Evolutionary conservation across 2,329 filamentous ascomycete genomes (phyloP).

Genomic region (Colletotrichum eleusines): DNA sequence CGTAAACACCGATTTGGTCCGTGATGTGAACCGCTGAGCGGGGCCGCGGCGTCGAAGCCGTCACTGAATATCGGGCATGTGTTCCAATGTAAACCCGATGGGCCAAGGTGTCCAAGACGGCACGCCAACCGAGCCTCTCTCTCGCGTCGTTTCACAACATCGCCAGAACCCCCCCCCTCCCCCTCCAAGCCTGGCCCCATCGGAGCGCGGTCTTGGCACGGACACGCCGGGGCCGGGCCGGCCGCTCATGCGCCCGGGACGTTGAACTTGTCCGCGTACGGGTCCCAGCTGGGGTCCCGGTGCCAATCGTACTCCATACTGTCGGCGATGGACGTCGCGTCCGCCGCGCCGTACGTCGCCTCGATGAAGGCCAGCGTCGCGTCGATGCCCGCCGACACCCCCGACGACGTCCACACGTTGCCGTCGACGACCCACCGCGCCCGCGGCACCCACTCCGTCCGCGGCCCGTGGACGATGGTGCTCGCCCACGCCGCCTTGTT

Average conservation of each 20-base stretch:
- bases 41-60: background rate
- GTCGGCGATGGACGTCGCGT: slow-evolving; percentile 61
- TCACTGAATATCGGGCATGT: no score
- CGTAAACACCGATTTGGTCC: no score
- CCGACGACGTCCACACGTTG: slow-evolving; percentile 69
- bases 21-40: background rate
- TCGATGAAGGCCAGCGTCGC: slow-evolving; percentile 68
- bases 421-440: slow-evolving; percentile 70
- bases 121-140: background rate
- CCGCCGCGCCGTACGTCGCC: slow-evolving; percentile 64
- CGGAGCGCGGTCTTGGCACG: no score
- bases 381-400: slow-evolving; percentile 72
- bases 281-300: slow-evolving; percentile 62
- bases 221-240: background rate
- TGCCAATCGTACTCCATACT: slow-evolving; percentile 70
- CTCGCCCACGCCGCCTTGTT: slow-evolving; percentile 65
- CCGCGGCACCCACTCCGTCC: slow-evolving; percentile 63
- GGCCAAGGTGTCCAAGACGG: no score
- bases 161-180: no score
- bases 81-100: no score
- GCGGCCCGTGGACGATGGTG: slow-evolving; percentile 53
- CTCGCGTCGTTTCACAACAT: background rate
- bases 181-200: background rate
- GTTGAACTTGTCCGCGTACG: slow-evolving; percentile 50
- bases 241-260: slow-evolving; percentile 9